Conservation (phyloP, 2,329 filamentous ascomycete species). For the Xylariales sp. region DNA sequence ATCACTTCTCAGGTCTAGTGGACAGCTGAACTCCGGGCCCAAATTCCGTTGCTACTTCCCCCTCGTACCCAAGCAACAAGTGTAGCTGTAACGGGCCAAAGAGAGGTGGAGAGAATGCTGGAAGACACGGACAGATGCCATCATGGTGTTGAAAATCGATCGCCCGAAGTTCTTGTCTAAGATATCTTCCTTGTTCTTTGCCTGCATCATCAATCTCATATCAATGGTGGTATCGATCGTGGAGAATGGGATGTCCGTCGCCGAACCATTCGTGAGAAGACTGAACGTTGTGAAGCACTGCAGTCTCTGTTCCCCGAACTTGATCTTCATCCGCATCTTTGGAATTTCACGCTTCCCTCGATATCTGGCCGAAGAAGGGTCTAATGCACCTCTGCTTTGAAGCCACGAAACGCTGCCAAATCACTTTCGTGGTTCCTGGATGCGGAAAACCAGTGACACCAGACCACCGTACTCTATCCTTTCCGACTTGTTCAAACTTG, state of each 20-base stretch:
- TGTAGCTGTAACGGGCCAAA: too few species aligned
- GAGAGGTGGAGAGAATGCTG: too few species aligned
- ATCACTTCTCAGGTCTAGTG: too few species aligned
- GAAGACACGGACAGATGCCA: slow-evolving; percentile 20
- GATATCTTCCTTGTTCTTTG: slow-evolving; percentile 25
- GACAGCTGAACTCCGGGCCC: too few species aligned
- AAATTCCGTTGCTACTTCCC: too few species aligned
- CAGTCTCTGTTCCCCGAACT: slow-evolving; percentile 15
- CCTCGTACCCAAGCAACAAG: too few species aligned
- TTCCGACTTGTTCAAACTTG: slow-evolving; percentile 33
- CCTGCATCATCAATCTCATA: slow-evolving; percentile 33
- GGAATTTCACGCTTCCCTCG: slow-evolving; percentile 14
- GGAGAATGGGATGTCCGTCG: slow-evolving; percentile 21
- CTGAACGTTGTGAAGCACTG: slow-evolving; percentile 9
- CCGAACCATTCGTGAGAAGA: slow-evolving; percentile 21
- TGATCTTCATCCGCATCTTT: slow-evolving; percentile 25
- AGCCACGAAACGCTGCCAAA: slow-evolving; percentile 7
- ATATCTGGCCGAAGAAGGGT: slow-evolving; percentile 8
- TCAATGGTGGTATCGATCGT: slow-evolving; percentile 32
- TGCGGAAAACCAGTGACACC: slow-evolving; percentile 27
- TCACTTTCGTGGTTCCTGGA: slow-evolving; percentile 12
- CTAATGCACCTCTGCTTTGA: slow-evolving; percentile 9
- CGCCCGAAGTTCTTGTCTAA: slow-evolving; percentile 18
- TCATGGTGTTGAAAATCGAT: slow-evolving; percentile 19
- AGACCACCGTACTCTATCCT: slow-evolving; percentile 18